Base-by-base conservation (phyloP, 208 protist species). In the Tritrichomonas musculus region DNA sequence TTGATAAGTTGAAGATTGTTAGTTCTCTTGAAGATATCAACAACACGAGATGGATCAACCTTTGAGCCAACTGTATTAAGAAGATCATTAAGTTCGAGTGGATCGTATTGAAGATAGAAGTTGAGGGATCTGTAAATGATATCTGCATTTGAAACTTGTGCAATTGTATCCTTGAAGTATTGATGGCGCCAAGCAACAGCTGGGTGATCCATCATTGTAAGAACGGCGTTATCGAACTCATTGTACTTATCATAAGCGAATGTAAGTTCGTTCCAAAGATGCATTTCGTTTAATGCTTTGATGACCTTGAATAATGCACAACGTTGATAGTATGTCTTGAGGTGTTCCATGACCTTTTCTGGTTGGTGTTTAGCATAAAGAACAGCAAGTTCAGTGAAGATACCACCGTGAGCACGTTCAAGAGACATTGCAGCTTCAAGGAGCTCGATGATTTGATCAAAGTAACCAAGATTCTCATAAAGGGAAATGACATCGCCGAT, bases 331-430 rank as follows among this genome's bases (percentile, higher is more conserved):
- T 98, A 99, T 93, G 98, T 96, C 94, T 99, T 99, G 50, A 99
- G 96, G 96, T 99, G 98, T 94, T 99, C 98, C 96, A 99, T 96
- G 22, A 99, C 96, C 95, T 99, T 99, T 93, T 99, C 93, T 82
- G 84, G 69, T 93, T 97, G 97, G 96, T 99, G 99, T 95, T 99
- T 98, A 41, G 97, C 97, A 94, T 99, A 99, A n/a, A 99, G 94
- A 44, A 99, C 96, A 82, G 97, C 98, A 92, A 99, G 98, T 95
- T 98, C 98, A 50, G 99, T 99, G 96, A 99, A 99, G 95, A 99
- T 99, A 93, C 97, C 98, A 96, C 98, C 98, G 95, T 99, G 99
- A 3, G 98, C 98, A 39, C 98, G 96, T 93, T 99, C 98, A 49
- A 97, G 95, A 20, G 20, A 95, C 17, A 98, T 95, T 75, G 98